These are phyloP conservation scores for Colletotrichum lini DNA, from an alignment of 2,329 filamentous ascomycete genomes.

Conservation along the genomic window DNA sequence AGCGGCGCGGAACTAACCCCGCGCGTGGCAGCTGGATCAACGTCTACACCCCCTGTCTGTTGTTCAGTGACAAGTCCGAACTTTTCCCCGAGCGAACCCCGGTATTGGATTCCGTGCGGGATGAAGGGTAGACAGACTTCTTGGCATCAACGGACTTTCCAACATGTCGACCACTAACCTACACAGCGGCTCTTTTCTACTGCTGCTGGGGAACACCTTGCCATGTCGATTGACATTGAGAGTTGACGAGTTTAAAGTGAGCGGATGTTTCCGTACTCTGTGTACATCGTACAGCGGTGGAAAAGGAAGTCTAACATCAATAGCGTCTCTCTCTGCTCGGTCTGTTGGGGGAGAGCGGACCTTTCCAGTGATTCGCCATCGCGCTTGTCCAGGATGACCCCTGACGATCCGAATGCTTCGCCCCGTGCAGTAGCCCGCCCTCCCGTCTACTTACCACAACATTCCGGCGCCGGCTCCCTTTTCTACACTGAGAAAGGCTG, in stretches of 20 bases:
- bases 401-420: constrained; percentile 13
- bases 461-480: not conserved
- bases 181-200: too few relatives aligned
- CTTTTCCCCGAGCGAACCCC: too few relatives aligned
- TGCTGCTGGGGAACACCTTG: too few relatives aligned
- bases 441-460: constrained; percentile 1
- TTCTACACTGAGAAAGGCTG: not conserved
- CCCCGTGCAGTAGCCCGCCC: not conserved
- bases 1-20: constrained; percentile 12
- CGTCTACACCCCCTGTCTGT: not conserved
- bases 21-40: constrained; percentile 12
- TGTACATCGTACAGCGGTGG: too few relatives aligned
- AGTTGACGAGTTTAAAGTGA: too few relatives aligned
- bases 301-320: not conserved
- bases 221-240: too few relatives aligned
- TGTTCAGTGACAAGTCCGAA: not conserved
- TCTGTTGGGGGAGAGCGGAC: not conserved
- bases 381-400: constrained; percentile 12
- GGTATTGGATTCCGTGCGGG: not conserved
- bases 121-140: not conserved
- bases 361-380: constrained; percentile 11
- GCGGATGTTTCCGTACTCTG: too few relatives aligned
- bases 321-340: not conserved
- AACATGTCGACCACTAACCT: too few relatives aligned
- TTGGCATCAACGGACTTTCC: too few relatives aligned